Evolutionary conservation across 179 eudicot species (phyloP).

Genomic region (Actinidia arguta): DNA sequence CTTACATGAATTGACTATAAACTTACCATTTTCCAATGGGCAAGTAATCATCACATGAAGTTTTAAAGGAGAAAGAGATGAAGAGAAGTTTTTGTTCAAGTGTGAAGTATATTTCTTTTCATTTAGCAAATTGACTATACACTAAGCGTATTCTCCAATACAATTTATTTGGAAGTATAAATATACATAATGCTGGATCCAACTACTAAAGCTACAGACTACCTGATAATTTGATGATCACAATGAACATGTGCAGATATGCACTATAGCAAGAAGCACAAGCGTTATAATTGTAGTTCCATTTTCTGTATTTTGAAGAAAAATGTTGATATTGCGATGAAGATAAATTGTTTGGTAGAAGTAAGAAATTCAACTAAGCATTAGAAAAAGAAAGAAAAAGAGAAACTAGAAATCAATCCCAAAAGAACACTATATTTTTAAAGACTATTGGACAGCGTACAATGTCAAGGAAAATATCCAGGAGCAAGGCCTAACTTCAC

Average conservation of each 20-base stretch:
- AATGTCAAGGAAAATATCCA: not conserved
- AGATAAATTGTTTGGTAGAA: not conserved
- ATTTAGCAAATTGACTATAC: too few species aligned
- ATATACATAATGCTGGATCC: too few species aligned
- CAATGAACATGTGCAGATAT: not conserved
- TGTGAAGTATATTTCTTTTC: not conserved
- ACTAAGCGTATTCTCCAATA: too few species aligned
- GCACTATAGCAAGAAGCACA: not conserved
- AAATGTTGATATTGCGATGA: not conserved
- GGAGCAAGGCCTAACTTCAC: slow-evolving; percentile 20
- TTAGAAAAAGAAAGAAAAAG: too few species aligned
- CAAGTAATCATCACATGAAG: not conserved
- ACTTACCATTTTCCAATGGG: not conserved
- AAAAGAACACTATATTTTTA: not conserved
- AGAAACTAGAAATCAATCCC: not conserved
- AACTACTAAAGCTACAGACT: not conserved
- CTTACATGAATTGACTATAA: too few species aligned
- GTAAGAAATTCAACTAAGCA: not conserved
- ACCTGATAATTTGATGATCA: not conserved
- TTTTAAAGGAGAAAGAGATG: not conserved
- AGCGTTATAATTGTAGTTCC: not conserved
- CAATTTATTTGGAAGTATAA: too few species aligned
- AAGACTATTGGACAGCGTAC: not conserved
- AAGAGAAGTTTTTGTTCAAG: not conserved
- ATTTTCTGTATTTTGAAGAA: not conserved